Conservation (phyloP, 2,329 filamentous ascomycete genomes). For the Fusarium humuli region DNA sequence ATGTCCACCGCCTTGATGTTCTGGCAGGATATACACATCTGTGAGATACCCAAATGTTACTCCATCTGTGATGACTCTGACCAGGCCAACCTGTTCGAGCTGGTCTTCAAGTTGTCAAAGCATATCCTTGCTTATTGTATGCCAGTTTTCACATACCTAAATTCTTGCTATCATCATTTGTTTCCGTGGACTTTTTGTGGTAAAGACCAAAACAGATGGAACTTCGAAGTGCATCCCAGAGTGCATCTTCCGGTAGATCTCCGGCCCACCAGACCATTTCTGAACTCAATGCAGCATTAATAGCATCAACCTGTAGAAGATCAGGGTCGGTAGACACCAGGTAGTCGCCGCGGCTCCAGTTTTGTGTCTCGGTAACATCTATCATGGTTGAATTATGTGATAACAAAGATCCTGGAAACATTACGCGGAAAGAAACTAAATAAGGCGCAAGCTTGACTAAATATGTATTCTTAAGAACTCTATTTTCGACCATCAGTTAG, state of each 20-base stretch:
- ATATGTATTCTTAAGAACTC: neutral
- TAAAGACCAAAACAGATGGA: constrained; percentile 2
- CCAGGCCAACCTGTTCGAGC: neutral
- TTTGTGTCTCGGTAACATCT: neutral
- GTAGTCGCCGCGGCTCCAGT: neutral
- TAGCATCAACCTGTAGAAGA: neutral
- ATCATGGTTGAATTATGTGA: neutral
- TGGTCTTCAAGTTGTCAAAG: neutral
- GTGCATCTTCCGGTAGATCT: neutral
- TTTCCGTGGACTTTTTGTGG: neutral
- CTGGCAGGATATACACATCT: neutral
- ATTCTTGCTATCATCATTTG: neutral
- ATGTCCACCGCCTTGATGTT: neutral
- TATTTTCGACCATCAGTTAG: neutral
- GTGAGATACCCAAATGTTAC: constrained; percentile 1
- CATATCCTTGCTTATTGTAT: fast-evolving
- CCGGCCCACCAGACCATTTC: constrained; percentile 4
- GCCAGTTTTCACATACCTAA: neutral
- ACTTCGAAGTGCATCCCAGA: neutral
- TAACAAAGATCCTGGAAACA: neutral
- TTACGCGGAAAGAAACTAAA: neutral
- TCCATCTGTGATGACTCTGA: neutral
- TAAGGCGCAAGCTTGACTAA: neutral
- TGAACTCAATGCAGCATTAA: neutral
- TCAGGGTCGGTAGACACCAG: neutral